phyloP scores from a whole-genome alignment of 1,284 basidiomycete genomes.

The Apiotrichum gamsii region DNA sequence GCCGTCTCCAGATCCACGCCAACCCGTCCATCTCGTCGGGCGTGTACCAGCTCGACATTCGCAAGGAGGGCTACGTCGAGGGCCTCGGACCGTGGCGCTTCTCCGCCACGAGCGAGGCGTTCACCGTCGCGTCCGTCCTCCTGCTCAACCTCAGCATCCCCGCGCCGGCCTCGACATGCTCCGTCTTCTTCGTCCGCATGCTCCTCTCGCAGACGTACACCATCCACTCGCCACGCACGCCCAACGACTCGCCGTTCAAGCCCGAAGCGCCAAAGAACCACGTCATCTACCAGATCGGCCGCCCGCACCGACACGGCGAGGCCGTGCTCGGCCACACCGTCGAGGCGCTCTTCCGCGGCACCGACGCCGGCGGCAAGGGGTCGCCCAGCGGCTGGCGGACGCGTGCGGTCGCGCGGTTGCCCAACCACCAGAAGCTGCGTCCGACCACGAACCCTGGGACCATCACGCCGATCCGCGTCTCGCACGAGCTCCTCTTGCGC shows the following conservation, averaged over 20 bases:
- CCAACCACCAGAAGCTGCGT: conserved; percentile 43
- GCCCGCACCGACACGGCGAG: conserved; percentile 27
- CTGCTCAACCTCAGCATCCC: conserved; percentile 31
- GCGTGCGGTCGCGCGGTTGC: conserved; percentile 37
- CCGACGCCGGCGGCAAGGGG: conserved; percentile 21
- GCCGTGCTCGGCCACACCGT: conserved; percentile 24
- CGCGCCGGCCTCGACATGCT: conserved; percentile 29
- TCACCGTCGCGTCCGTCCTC: conserved; percentile 38
- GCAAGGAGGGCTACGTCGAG: conserved; percentile 41
- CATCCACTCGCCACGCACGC: conserved; percentile 37
- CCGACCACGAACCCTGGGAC: conserved; percentile 42
- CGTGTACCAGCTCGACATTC: conserved; percentile 30
- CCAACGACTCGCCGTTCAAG: conserved; percentile 28
- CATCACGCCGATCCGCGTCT: conserved; percentile 43
- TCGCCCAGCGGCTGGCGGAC: conserved; percentile 25
- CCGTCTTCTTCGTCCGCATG: conserved; percentile 43
- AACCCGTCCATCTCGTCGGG: conserved; percentile 34
- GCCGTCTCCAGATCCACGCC: conserved; percentile 37
- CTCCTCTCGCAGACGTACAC: conserved; percentile 36
- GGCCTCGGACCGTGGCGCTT: conserved; percentile 42
- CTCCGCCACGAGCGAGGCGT: conserved; percentile 37
- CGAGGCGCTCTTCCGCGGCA: conserved; percentile 37
- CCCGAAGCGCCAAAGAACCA: conserved; percentile 32
- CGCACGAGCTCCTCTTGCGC: conserved; percentile 38
- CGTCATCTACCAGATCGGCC: conserved; percentile 38